Conservation (phyloP, 768 basidiomycete species). For the Lentinula sp. region DNA sequence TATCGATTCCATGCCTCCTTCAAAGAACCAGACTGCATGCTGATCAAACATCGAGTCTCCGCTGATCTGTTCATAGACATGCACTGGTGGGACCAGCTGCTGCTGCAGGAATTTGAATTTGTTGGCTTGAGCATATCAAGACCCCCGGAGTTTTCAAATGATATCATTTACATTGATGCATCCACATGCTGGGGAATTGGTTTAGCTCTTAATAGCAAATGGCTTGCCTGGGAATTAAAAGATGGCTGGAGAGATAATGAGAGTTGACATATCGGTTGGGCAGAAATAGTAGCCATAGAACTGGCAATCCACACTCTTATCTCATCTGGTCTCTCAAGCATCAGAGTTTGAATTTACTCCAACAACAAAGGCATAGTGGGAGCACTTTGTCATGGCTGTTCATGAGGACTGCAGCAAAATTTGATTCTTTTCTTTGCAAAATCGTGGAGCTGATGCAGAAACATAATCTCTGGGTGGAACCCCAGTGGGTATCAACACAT, state of each 20-base stretch:
- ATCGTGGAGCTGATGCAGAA: conserved; percentile 18
- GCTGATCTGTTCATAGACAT: neutral
- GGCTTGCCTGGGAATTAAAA: conserved; percentile 34
- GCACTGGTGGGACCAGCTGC: neutral
- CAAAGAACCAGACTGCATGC: neutral
- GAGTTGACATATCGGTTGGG: conserved; percentile 34
- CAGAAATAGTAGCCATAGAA: conserved; percentile 38
- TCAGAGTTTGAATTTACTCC: conserved; percentile 24
- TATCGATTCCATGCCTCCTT: conserved; percentile 23
- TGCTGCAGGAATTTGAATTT: neutral
- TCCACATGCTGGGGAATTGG: conserved; percentile 37
- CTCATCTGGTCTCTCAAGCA: conserved; percentile 13
- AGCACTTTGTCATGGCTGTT: conserved; percentile 19
- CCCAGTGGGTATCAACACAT: conserved; percentile 22
- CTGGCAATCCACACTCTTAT: conserved; percentile 28
- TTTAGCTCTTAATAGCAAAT: conserved; percentile 23
- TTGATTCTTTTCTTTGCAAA: conserved; percentile 22
- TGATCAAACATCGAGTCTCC: neutral
- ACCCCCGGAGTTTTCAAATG: conserved; percentile 11
- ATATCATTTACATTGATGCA: conserved; percentile 32
- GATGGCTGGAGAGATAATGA: conserved; percentile 19
- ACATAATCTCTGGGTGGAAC: conserved; percentile 16
- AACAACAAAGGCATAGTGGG: conserved; percentile 37
- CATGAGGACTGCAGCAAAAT: conserved; percentile 19
- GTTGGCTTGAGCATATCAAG: conserved; percentile 2